Base-by-base conservation (phyloP, 805 yeast genomes). In the Hanseniaspora clermontiae region DNA sequence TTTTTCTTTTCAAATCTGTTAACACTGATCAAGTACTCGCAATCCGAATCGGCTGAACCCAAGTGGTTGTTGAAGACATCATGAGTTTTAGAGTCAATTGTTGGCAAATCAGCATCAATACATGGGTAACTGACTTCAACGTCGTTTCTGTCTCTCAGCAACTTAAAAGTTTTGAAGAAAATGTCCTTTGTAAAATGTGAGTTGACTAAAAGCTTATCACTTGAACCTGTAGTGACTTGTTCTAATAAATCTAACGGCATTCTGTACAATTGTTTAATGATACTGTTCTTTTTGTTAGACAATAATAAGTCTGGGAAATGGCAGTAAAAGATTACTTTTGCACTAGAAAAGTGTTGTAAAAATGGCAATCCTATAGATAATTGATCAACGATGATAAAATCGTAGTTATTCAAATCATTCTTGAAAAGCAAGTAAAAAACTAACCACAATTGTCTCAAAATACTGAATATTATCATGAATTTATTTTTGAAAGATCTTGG, bases 261-360 rank as follows among this genome's bases (percentile, higher is more conserved):
- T 60, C 99, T 74, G 69, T 93, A 93, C 0, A 85, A 51, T 59
- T 70, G 72, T 63, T 88, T 83, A 9, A 84, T 31, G 0, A 75
- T 31, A n/a, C 53, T 51, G 1, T 82, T 72, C 2, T 76, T 72
- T 54, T 83, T 82, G 19, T 72, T 71, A 0, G 96, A 83, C 45
- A 91, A 71, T 50, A 84, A 73, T 65, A 84, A 84, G 68, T 93
- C 99, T 0, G 99, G 98, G 68, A 91, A 91, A 72, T 93, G 99
- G 64, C 98, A 90, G 68, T 93, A 93, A 66, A 91, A 93, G 52
- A 93, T 70, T 3, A 86, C 76, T 51, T 79, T 78, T 8, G 68
- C 56, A 55, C 60, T 60, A 68, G 78, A 59, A 69, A 66, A 60
- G 64, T 65, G 39, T 58, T 72, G 81, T 20, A 93, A 62, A 15